Conservation (phyloP, 2,329 filamentous ascomycete genomes). For the Ophiocordyceps camponoti-saundersi region DNA sequence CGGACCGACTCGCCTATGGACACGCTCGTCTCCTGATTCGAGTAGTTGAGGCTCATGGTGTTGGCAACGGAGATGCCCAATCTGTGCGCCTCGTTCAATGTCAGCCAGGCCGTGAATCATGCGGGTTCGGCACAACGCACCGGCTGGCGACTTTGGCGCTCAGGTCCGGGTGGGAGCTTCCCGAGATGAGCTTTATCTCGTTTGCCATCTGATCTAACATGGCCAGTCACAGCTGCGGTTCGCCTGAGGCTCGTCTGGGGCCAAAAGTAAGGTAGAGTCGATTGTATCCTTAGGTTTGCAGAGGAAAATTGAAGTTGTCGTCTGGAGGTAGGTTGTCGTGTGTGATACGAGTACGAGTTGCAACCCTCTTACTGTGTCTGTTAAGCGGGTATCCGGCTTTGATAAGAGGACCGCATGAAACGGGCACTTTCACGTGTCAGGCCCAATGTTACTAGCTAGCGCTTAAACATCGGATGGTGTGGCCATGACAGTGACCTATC, state of each 20-base stretch:
- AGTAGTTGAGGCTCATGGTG: constrained; percentile 69
- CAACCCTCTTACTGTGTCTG: neutral
- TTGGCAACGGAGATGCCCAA: constrained; percentile 64
- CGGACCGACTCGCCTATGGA: constrained; percentile 88
- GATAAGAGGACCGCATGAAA: neutral
- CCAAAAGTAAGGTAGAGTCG: no score
- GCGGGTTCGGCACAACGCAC: constrained; percentile 12
- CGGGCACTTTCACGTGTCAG: no score
- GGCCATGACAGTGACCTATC: no score
- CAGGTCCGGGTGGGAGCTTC: constrained; percentile 29
- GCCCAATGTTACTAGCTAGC: no score
- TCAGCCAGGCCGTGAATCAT: constrained; percentile 7
- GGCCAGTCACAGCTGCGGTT: neutral
- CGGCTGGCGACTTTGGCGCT: constrained; percentile 26
- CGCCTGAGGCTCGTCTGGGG: no score
- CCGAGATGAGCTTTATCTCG: constrained; percentile 35
- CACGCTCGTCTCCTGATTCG: constrained; percentile 75
- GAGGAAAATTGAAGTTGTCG: neutral
- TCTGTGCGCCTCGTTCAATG: constrained; percentile 22
- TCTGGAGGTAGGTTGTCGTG: neutral
- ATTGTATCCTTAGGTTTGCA: neutral
- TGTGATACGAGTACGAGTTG: no score
- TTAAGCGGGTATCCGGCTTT: neutral
- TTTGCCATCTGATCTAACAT: constrained; percentile 31
- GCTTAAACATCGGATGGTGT: no score